Evolutionary conservation across 805 yeast species (phyloP), one percentile per base, ranked within the genome.

Genomic region (Ogataea zsoltii): DNA sequence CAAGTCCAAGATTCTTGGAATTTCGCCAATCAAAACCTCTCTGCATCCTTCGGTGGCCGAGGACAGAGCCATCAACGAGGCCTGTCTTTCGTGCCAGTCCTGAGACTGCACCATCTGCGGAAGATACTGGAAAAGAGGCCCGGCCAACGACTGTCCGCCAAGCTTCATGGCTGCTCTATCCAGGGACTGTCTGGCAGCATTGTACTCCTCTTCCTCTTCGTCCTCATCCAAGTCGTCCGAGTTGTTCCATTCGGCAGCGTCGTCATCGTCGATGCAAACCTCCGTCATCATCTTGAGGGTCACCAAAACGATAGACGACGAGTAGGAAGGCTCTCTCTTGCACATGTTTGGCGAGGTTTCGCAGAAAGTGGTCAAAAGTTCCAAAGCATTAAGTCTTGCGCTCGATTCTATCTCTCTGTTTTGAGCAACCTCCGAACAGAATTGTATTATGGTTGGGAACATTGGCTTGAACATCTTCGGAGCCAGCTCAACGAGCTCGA

Each of bases 31-130:
- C 67, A 94, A 75, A 12, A 86, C 89, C 54, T 91, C 97, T 39
- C 88, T 77, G 68, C 98, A 92, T 41, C 99, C 99, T 71, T 94
- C 99, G 32, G 97, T 97, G 17, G 96, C 96, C 4, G 96, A 83
- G 0, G 97, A 90, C 21, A 94, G 71, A 0, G 97, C 97, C 98
- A 94, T 94, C 45, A 94, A 70, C 2, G 97, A 96, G 18, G 96
- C 99, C 64, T 91, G 96, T 51, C 97, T 84, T 64, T 90, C 96
- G 65, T 96, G 83, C 99, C 99, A 94, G 49, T 80, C 78, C 26
- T 71, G 62, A 1, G 96, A 83, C 44, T 71, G 71, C 16, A 88
- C 67, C 96, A 94, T 88, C 46, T 79, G 80, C 15, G 97, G 96
- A 47, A 94, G 74, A 63, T 80, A 85, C 61, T 85, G 87, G 71